phyloP scores from a whole-genome alignment of 257 asterid genomes.

The Salvia miltiorrhiza region DNA sequence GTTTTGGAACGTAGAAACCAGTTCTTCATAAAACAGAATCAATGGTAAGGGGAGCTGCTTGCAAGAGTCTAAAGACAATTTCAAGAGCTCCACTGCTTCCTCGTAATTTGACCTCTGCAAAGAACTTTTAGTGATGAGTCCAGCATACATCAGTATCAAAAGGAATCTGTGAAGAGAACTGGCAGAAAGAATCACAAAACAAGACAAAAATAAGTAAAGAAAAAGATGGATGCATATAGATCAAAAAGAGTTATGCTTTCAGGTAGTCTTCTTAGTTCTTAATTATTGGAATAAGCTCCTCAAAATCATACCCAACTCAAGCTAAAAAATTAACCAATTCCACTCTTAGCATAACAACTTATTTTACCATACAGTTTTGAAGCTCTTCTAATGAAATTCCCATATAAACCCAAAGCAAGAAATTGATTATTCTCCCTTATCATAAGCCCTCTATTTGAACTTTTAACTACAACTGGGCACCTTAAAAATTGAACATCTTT shows the following conservation, averaged over 20 bases:
- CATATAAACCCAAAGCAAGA: background rate
- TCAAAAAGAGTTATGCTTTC: background rate
- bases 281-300: conserved; percentile 1
- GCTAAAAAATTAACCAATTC: background rate
- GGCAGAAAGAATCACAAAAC: background rate
- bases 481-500: background rate
- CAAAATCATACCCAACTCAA: background rate
- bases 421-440: background rate
- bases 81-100: conserved; percentile 86
- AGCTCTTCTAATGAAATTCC: background rate
- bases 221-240: background rate
- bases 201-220: background rate
- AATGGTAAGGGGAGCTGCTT: conserved; percentile 63
- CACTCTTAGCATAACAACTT: background rate
- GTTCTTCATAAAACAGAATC: conserved; percentile 74
- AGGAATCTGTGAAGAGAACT: conserved; percentile 1
- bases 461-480: background rate
- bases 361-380: background rate
- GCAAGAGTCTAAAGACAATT: conserved; percentile 69
- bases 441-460: background rate
- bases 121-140: conserved; percentile 21
- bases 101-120: conserved; percentile 62
- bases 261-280: background rate
- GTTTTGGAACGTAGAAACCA: conserved; percentile 51
- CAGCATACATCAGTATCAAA: conserved; percentile 15